Percentiles rank a stretch among this genome's conserved stretches.
Evolutionary conservation across 441 rosid species (phyloP).

Genomic region (Biscutella laevigata): DNA sequence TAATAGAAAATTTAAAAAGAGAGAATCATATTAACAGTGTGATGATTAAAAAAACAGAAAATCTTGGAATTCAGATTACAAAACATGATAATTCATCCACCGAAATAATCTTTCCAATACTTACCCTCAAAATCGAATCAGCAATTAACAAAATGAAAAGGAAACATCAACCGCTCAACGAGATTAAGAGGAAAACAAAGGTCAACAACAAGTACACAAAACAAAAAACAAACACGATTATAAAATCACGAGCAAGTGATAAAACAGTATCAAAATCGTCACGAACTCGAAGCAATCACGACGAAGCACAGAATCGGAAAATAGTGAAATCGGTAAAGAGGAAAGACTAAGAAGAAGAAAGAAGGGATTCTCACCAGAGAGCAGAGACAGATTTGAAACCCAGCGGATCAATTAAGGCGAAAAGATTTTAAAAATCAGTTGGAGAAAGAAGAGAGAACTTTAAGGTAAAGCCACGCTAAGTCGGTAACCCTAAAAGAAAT

Average conservation of each 20-base stretch:
- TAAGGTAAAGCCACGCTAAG: conserved; percentile 24
- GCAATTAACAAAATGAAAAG: neutral
- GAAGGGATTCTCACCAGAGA: conserved; percentile 14
- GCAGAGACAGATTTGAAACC: neutral
- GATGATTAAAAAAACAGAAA: neutral
- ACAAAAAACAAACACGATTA: neutral
- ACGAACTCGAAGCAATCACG: neutral
- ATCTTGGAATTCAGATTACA: too few species aligned
- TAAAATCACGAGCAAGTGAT: conserved; percentile 1
- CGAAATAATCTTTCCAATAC: neutral
- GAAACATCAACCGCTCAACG: neutral
- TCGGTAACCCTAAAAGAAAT: conserved; percentile 25
- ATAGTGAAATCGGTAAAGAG: neutral
- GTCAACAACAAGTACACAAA: neutral
- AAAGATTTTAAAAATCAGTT: neutral
- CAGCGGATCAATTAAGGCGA: neutral
- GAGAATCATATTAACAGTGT: neutral
- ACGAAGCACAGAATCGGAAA: conserved; percentile 4
- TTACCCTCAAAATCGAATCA: conserved; percentile 17
- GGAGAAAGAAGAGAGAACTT: conserved; percentile 14
- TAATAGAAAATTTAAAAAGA: neutral
- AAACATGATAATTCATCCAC: too few species aligned
- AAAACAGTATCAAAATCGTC: neutral
- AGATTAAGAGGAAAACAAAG: neutral
- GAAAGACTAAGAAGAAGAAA: too few species aligned